These are phyloP conservation scores for Amanita pseudoporphyria DNA, from an alignment of 768 basidiomycete species.

Conservation along the genomic window DNA sequence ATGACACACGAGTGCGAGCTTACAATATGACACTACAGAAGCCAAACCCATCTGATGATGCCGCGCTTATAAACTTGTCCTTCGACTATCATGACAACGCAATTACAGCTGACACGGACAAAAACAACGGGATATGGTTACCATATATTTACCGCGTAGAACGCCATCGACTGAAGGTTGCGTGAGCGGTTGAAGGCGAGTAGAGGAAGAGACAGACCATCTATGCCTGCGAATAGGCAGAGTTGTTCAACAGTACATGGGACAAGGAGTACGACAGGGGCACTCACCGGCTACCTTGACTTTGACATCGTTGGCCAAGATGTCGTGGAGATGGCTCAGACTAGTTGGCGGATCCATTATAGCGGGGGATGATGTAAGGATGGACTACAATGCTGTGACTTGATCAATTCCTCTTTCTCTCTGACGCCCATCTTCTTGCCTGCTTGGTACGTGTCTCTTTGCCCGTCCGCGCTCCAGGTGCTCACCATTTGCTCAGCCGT, in stretches of 20 bases:
- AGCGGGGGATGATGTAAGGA: background rate
- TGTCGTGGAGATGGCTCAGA: conserved; percentile 42
- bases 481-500: too few relatives aligned
- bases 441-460: too few relatives aligned
- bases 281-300: conserved; percentile 86
- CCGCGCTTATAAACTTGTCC: conserved; percentile 81
- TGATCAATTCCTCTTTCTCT: too few relatives aligned
- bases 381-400: conserved; percentile 1
- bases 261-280: background rate
- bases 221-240: conserved; percentile 32
- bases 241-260: background rate
- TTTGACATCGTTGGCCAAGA: conserved; percentile 61
- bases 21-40: conserved; percentile 93
- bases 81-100: conserved; percentile 49
- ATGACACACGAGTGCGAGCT: conserved; percentile 17
- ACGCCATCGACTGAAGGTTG: conserved; percentile 73
- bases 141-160: conserved; percentile 92
- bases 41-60: conserved; percentile 74
- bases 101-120: background rate
- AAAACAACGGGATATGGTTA: conserved; percentile 14
- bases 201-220: conserved; percentile 39
- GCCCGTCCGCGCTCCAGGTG: too few relatives aligned
- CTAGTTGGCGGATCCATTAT: conserved; percentile 21
- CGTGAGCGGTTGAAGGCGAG: background rate
- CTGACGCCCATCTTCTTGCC: too few relatives aligned